Base-by-base conservation (phyloP, 164 flowering plant genomes). In the Brasenia schreberi region DNA sequence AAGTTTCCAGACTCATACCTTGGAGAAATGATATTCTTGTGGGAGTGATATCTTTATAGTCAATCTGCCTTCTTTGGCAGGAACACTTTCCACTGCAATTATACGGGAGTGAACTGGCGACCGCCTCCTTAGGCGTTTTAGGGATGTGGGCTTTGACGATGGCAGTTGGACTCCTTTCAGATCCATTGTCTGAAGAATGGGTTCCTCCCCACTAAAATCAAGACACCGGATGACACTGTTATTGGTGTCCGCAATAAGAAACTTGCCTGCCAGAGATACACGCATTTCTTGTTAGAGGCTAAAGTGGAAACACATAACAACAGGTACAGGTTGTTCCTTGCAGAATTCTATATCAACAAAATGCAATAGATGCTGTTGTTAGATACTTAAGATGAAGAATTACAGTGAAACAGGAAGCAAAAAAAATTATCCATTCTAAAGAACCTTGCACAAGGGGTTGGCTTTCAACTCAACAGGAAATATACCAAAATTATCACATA, bases 81-180 rank as follows among this genome's bases (percentile, higher is more conserved):
- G 79, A 72, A 75, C 74, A 27, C 91, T 87, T 71, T 83, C 75
- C 64, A 85, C 75, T 19, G 7, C 73, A 65, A 93, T 59, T 49
- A 78, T 79, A 69, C 78, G 73, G 52, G 84, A 74, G 65, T 89
- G 90, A 68, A 85, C 77, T 58, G 83, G 67, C 52, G 82, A 71
- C 66, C 92, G 81, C 72, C 87, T 80, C 72, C 93, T 79, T 7
- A 90, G 90, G 61, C 97, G 97, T 74, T 78, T 89, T 76, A 83
- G 68, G 66, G 97, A 80, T 76, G 70, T 86, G 18, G 88, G 67
- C 79, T 85, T 90, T 64, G 79, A 76, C 39, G 77, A 68, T 12
- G 97, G 97, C 71, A 94, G 87, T 76, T 80, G 86, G 67, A 93
- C 92, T 66, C 94, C 96, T 79, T 90, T 90, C 65, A 93, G 81